Percentiles rank a stretch among this genome's conserved stretches.
Evolutionary conservation across 2,329 filamentous ascomycete species (phyloP).

Genomic region (Hymenoscyphus repandus): DNA sequence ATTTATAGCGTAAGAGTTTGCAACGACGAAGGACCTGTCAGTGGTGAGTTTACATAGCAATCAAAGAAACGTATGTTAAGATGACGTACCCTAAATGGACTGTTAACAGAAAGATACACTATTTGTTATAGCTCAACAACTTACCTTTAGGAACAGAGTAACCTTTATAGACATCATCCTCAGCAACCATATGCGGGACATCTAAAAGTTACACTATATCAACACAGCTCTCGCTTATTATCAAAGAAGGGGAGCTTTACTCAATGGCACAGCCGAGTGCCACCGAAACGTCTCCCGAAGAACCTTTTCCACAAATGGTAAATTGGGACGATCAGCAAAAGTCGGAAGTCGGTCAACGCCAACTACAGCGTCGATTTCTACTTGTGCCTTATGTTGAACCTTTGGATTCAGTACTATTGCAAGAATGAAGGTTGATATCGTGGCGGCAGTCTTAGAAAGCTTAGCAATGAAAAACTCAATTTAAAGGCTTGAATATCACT

Average conservation of each 20-base stretch:
- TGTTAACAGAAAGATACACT: constrained; percentile 31
- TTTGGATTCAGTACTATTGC: constrained; percentile 38
- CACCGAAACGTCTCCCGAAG: constrained; percentile 40
- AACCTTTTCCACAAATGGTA: constrained; percentile 40
- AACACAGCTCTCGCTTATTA: background rate
- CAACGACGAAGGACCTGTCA: constrained; percentile 34
- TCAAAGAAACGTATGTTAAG: constrained; percentile 16
- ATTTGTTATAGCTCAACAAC: background rate
- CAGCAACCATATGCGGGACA: constrained; percentile 47
- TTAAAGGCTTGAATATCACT: background rate
- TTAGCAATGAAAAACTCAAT: background rate
- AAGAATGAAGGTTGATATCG: constrained; percentile 31
- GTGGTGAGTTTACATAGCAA: constrained; percentile 27
- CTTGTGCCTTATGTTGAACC: constrained; percentile 42
- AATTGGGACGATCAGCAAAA: constrained; percentile 37
- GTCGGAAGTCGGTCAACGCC: constrained; percentile 40
- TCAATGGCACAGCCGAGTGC: constrained; percentile 2
- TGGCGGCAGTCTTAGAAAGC: background rate
- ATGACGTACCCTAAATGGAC: background rate
- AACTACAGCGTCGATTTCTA: constrained; percentile 41
- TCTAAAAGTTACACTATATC: constrained; percentile 22
- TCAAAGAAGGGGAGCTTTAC: background rate
- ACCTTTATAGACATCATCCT: constrained; percentile 50
- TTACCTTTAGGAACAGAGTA: constrained; percentile 49
- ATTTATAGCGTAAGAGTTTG: constrained; percentile 49